Evolutionary conservation across 1,284 basidiomycete species (phyloP).

Genomic region (Ustilago xerochloae): DNA sequence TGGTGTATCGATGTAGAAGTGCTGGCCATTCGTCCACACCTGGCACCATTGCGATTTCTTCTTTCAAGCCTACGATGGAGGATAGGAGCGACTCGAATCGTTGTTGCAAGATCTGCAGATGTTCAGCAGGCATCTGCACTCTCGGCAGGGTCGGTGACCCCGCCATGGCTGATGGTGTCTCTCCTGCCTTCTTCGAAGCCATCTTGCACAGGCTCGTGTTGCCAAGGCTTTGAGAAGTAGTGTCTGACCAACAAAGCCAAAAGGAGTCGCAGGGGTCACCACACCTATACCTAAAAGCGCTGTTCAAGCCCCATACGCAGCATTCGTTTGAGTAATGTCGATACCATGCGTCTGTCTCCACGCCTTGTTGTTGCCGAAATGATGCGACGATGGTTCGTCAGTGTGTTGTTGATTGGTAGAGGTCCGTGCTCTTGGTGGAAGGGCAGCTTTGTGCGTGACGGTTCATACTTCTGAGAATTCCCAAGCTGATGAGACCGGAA

Average conservation of each 20-base stretch:
- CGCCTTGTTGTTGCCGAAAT: background rate
- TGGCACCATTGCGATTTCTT: slow-evolving; percentile 55
- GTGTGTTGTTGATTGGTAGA: too few relatives aligned
- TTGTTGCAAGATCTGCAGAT: slow-evolving; percentile 55
- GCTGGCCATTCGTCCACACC: slow-evolving; percentile 61
- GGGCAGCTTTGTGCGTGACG: too few relatives aligned
- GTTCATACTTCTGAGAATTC: too few relatives aligned
- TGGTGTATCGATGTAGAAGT: slow-evolving; percentile 53
- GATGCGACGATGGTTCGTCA: background rate
- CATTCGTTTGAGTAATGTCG: too few relatives aligned
- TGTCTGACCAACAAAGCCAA: too few relatives aligned
- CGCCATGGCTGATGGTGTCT: slow-evolving; percentile 4
- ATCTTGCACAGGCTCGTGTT: too few relatives aligned
- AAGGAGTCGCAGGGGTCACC: too few relatives aligned
- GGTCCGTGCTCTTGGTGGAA: background rate
- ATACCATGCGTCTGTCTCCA: too few relatives aligned
- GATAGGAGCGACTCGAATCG: slow-evolving; percentile 57
- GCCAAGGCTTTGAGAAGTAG: too few relatives aligned
- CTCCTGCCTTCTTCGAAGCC: slow-evolving; percentile 21
- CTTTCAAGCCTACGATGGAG: slow-evolving; percentile 55
- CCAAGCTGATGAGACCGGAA: background rate
- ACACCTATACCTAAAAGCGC: too few relatives aligned
- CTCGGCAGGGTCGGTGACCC: slow-evolving; percentile 35
- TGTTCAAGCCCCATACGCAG: too few relatives aligned
- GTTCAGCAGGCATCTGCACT: slow-evolving; percentile 39